phyloP scores from a whole-genome alignment of 345 rosid species.

The Abelmoschus esculentus region DNA sequence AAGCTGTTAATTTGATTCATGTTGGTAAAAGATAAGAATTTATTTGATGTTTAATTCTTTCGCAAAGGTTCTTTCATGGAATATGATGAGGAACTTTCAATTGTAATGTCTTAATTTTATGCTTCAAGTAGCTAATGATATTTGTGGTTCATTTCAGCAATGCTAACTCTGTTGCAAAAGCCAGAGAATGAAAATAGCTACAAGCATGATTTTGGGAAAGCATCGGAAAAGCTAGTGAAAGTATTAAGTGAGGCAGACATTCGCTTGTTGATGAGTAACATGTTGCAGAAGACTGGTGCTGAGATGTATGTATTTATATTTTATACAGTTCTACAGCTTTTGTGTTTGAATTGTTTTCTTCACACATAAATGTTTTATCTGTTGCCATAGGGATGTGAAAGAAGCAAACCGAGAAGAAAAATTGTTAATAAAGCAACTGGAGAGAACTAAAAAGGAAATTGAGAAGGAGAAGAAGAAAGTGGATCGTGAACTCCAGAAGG shows the following conservation, averaged over 20 bases:
- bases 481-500: constrained; percentile 56
- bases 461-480: constrained; percentile 76
- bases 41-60: not conserved
- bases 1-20: no score
- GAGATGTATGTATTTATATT: constrained; percentile 40
- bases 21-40: no score
- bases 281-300: constrained; percentile 45
- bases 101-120: not conserved
- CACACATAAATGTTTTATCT: not conserved
- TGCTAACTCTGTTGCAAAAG: constrained; percentile 46
- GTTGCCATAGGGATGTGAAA: constrained; percentile 42
- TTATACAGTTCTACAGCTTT: not conserved
- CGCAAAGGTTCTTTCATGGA: not conserved
- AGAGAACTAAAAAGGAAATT: constrained; percentile 54
- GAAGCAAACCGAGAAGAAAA: constrained; percentile 57
- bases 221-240: constrained; percentile 56
- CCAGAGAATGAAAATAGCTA: constrained; percentile 26
- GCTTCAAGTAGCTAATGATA: constrained; percentile 13
- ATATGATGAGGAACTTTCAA: not conserved
- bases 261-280: constrained; percentile 37
- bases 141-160: constrained; percentile 39
- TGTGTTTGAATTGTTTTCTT: constrained; percentile 1
- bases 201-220: constrained; percentile 32
- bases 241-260: constrained; percentile 53
- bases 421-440: constrained; percentile 52